phyloP scores from a whole-genome alignment of 2,329 filamentous ascomycete genomes.

The Canariomyces notabilis region DNA sequence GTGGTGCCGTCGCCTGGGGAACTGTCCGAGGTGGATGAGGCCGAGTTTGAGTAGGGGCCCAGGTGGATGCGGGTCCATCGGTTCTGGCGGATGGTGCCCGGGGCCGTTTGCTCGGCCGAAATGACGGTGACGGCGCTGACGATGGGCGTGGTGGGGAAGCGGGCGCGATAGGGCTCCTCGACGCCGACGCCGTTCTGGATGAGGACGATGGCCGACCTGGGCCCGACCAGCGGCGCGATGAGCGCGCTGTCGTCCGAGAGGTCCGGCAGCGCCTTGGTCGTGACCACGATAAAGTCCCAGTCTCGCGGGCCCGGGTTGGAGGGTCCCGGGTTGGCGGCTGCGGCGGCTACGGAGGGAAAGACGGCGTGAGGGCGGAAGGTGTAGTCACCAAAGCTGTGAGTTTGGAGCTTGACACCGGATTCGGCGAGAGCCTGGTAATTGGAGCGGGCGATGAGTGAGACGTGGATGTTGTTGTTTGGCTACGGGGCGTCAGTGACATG shows the following conservation, averaged over 20 bases:
- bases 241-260: conserved; percentile 55
- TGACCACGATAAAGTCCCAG: conserved; percentile 62
- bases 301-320: conserved; percentile 5
- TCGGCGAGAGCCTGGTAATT: conserved; percentile 62
- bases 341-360: conserved; percentile 58
- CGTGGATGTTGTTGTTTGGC: conserved; percentile 48
- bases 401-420: conserved; percentile 59
- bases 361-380: conserved; percentile 56
- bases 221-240: conserved; percentile 54
- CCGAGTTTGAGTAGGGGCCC: conserved; percentile 55
- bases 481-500: conserved; percentile 23
- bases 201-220: conserved; percentile 55
- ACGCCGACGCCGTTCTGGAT: conserved; percentile 70
- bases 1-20: conserved; percentile 10
- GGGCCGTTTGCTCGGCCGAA: conserved; percentile 60
- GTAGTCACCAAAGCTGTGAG: conserved; percentile 63
- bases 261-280: conserved; percentile 66
- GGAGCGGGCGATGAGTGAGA: conserved; percentile 68
- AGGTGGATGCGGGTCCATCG: conserved; percentile 69
- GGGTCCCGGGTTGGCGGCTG: conserved; percentile 31
- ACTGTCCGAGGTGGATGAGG: conserved; percentile 9
- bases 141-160: conserved; percentile 57
- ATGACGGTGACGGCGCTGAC: conserved; percentile 66
- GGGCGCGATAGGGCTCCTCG: conserved; percentile 57
- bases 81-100: conserved; percentile 63